phyloP scores from a whole-genome alignment of 2,329 filamentous ascomycete species.

The Talaromyces sp. region DNA sequence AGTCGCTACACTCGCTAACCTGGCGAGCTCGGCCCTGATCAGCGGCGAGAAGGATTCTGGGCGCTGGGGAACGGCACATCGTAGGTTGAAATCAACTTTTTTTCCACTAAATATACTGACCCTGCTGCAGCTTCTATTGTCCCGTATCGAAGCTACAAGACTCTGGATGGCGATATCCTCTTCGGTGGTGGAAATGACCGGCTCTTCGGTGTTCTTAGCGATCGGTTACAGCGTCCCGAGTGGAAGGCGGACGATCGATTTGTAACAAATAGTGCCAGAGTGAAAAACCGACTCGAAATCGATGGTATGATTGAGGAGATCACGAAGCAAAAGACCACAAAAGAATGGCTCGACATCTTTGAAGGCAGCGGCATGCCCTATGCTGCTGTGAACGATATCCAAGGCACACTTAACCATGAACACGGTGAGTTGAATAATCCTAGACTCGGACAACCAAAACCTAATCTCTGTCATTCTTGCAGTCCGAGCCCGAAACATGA shows the following conservation, averaged over 20 bases:
- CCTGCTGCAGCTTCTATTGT: conserved; percentile 78
- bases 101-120: neutral
- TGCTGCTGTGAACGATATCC: conserved; percentile 89
- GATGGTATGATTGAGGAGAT: conserved; percentile 73
- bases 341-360: conserved; percentile 80
- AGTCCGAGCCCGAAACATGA: conserved; percentile 77
- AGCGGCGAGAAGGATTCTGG: conserved; percentile 83
- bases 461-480: neutral
- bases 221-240: conserved; percentile 52
- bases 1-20: conserved; percentile 88
- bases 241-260: conserved; percentile 55
- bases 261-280: conserved; percentile 54
- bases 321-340: conserved; percentile 71
- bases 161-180: conserved; percentile 58
- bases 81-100: conserved; percentile 40
- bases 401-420: conserved; percentile 73
- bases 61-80: conserved; percentile 94
- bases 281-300: conserved; percentile 66
- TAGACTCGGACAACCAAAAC: neutral
- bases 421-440: conserved; percentile 56
- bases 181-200: conserved; percentile 61
- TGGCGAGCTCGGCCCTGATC: conserved; percentile 85
- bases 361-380: conserved; percentile 94
- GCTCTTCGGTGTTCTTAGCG: conserved; percentile 56
- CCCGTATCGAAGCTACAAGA: conserved; percentile 79